Percentiles rank a stretch among this genome's conserved stretches.
Evolutionary conservation across 768 basidiomycete species (phyloP).

Genomic region (Coprinellus micaceus): DNA sequence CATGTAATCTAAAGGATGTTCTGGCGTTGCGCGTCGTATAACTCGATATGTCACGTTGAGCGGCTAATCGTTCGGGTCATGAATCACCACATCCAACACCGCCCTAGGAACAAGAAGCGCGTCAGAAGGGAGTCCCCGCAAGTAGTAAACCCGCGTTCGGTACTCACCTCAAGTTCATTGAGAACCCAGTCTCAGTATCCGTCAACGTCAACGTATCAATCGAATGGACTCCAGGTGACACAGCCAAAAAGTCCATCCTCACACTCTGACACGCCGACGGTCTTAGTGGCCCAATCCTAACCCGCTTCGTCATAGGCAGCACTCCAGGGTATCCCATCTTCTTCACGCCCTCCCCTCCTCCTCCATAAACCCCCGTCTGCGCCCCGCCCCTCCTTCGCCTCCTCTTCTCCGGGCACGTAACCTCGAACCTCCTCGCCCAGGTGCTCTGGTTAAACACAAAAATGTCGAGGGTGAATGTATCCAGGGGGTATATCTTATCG

Average conservation of each 20-base stretch:
- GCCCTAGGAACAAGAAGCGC: conserved; percentile 38
- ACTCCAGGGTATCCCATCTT: conserved; percentile 57
- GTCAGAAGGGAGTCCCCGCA: too few species aligned
- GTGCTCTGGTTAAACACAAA: conserved; percentile 83
- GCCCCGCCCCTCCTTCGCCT: conserved; percentile 40
- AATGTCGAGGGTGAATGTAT: conserved; percentile 77
- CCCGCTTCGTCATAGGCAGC: conserved; percentile 71
- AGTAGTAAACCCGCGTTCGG: neutral
- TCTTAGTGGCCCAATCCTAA: conserved; percentile 80
- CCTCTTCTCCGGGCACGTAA: conserved; percentile 59
- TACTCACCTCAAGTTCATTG: conserved; percentile 68
- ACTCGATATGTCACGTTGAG: too few species aligned
- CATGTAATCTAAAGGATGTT: too few species aligned
- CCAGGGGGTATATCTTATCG: conserved; percentile 64
- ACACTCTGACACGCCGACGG: conserved; percentile 84
- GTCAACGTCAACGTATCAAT: conserved; percentile 69
- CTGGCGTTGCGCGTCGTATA: too few species aligned
- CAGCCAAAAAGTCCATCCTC: conserved; percentile 79
- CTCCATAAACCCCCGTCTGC: conserved; percentile 22
- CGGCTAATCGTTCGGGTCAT: conserved; percentile 41
- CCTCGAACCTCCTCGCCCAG: conserved; percentile 74
- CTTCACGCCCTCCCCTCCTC: conserved; percentile 27
- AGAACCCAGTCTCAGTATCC: conserved; percentile 69
- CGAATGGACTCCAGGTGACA: conserved; percentile 75
- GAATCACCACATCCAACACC: conserved; percentile 72